phyloP scores from a whole-genome alignment of 2,329 filamentous ascomycete species.

The Trichoderma brevicompactum region DNA sequence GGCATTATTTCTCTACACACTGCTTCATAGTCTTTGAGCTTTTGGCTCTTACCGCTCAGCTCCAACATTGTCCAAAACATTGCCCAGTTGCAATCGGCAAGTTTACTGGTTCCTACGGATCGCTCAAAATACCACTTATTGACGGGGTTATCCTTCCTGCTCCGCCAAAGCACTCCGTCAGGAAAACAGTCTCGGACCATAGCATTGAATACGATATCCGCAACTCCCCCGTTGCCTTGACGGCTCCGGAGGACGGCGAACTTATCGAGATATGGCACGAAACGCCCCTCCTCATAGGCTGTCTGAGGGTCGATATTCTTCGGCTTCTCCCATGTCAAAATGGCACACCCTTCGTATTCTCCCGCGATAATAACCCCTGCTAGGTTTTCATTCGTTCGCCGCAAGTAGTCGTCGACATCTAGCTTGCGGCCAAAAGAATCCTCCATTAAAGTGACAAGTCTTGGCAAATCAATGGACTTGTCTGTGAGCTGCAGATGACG shows the following conservation, averaged over 20 bases:
- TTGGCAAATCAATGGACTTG: conserved; percentile 77
- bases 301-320: conserved; percentile 60
- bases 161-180: conserved; percentile 88
- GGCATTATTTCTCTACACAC: conserved; percentile 70
- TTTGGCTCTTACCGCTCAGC: conserved; percentile 58
- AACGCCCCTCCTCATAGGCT: conserved; percentile 59
- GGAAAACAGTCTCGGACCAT: conserved; percentile 93
- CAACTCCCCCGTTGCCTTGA: conserved; percentile 89
- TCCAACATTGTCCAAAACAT: conserved; percentile 96
- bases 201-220: conserved; percentile 93
- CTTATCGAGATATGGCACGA: conserved; percentile 95
- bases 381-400: conserved; percentile 77
- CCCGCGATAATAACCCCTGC: conserved; percentile 94
- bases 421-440: conserved; percentile 89
- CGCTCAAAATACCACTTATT: conserved; percentile 99
- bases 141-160: conserved; percentile 86
- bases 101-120: conserved; percentile 79
- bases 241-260: conserved; percentile 89
- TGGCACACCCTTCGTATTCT: conserved; percentile 93
- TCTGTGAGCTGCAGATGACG: conserved; percentile 74
- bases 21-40: conserved; percentile 70
- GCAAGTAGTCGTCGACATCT: conserved; percentile 80
- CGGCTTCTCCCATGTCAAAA: conserved; percentile 91
- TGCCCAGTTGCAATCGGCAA: conserved; percentile 84
- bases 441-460: conserved; percentile 85